Base-by-base conservation (phyloP, 306 rosid species). In the Cicer yamashitae region DNA sequence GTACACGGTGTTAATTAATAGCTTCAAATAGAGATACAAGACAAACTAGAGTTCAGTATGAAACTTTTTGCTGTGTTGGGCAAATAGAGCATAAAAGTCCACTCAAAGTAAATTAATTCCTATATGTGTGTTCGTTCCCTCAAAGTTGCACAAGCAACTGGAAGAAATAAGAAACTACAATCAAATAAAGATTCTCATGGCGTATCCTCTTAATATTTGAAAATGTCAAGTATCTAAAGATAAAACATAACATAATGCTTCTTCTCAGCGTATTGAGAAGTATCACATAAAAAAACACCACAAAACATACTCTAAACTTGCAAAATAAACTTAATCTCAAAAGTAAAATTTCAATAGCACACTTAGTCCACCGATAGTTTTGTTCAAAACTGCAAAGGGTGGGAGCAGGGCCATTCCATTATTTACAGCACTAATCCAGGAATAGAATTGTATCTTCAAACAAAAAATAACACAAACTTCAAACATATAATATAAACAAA, bases 21-120 rank as follows among this genome's bases (percentile, higher is more conserved):
- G 18, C 68, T 54, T 74, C 59, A 52, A 79, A 56, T 73, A 57
- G 12, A 45, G 40, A 38, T 20, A 22, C 40, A 37, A 64, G 12
- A 14, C 25, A 63, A 75, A 52, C 46, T 38, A 56, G 50, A 22
- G 1, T 45, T 57, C n/a, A 43, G 34, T 67, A 61, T 44, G 54
- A 67, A 7, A 30, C 20, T 8, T 1, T 7, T 22, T 25, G 52
- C 50, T 50, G 20, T 47, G 70, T 60, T 45, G 44, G 43, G 18
- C 7, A 48, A 46, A 12, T 10, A 50, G 46, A 13, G 45, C 37
- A 73, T 43, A 4, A 13, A 13, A 7, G n/a, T 72, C n/a, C 44
- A 18, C 41, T 44, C 7, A 30, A 57, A 70, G 9, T 10, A 47
- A 47, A 62, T 48, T 61, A 61, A 74, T 15, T 48, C 71, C 30